These are phyloP conservation scores for Thielaviopsis ethacetica DNA, from an alignment of 2,329 filamentous ascomycete species.

Conservation along the genomic window DNA sequence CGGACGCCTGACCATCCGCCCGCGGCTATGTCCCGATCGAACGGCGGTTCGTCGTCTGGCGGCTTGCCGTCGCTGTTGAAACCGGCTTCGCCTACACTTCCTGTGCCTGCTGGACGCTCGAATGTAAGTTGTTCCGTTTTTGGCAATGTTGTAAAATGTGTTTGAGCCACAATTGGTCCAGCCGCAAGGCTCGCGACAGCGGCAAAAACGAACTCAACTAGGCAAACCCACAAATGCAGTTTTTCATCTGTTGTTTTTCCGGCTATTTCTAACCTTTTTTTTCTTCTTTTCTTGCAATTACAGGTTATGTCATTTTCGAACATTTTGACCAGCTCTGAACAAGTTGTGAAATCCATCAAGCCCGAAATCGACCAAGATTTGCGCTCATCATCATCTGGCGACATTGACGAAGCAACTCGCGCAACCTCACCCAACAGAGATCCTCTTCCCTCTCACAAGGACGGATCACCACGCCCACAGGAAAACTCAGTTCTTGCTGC, in stretches of 20 bases:
- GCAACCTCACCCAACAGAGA: conserved; percentile 2
- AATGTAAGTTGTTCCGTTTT: conserved; percentile 6
- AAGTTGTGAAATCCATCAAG: conserved; percentile 23
- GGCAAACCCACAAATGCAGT: neutral
- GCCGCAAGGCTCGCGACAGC: no score
- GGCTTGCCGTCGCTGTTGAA: conserved; percentile 12
- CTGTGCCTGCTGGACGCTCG: conserved; percentile 1
- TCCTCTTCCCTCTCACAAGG: neutral
- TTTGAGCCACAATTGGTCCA: no score
- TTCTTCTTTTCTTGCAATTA: neutral
- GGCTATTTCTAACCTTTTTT: conserved; percentile 4
- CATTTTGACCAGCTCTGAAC: conserved; percentile 69
- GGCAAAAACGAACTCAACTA: no score
- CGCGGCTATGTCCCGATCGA: conserved; percentile 20
- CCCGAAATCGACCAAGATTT: conserved; percentile 2
- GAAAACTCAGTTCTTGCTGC: conserved; percentile 7
- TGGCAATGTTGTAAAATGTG: neutral
- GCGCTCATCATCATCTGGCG: conserved; percentile 5
- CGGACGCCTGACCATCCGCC: conserved; percentile 27
- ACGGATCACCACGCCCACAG: neutral
- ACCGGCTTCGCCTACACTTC: conserved; percentile 11
- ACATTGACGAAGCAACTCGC: conserved; percentile 3
- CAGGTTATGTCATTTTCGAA: conserved; percentile 95
- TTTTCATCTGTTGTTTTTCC: neutral
- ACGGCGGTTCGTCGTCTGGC: conserved; percentile 5